These are phyloP conservation scores for Fagopyrum tataricum DNA, from an alignment of 148 eudicot species.

Conservation along the genomic window DNA sequence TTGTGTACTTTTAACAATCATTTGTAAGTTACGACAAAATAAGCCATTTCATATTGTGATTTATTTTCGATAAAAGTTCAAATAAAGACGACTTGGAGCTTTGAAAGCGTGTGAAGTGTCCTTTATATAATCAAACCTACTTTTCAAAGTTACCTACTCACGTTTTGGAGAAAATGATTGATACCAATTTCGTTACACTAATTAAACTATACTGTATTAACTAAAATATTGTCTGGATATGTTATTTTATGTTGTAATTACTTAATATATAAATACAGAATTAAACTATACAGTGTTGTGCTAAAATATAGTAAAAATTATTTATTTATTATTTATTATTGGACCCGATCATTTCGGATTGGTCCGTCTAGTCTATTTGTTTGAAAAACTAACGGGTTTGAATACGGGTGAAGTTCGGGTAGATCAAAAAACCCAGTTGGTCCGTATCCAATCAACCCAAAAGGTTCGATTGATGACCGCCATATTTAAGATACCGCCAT, in stretches of 20 bases:
- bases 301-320: too few relatives aligned
- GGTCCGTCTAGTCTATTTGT: too few relatives aligned
- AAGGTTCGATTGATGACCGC: too few relatives aligned
- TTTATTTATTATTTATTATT: too few relatives aligned
- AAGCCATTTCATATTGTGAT: not conserved
- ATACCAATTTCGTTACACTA: not conserved
- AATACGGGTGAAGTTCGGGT: too few relatives aligned
- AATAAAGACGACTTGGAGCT: not conserved
- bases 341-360: too few relatives aligned
- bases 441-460: too few relatives aligned
- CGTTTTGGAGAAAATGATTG: not conserved
- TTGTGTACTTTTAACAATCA: not conserved
- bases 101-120: not conserved
- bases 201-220: not conserved
- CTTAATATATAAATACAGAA: too few relatives aligned
- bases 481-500: too few relatives aligned
- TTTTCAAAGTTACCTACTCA: not conserved
- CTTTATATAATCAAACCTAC: not conserved
- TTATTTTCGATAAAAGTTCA: not conserved
- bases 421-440: too few relatives aligned
- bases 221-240: not conserved
- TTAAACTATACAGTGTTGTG: too few relatives aligned
- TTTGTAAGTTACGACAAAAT: not conserved
- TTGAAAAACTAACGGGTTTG: too few relatives aligned
- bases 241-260: not conserved